phyloP scores from a whole-genome alignment of 106 monocot genomes.

The Acorus gramineus region DNA sequence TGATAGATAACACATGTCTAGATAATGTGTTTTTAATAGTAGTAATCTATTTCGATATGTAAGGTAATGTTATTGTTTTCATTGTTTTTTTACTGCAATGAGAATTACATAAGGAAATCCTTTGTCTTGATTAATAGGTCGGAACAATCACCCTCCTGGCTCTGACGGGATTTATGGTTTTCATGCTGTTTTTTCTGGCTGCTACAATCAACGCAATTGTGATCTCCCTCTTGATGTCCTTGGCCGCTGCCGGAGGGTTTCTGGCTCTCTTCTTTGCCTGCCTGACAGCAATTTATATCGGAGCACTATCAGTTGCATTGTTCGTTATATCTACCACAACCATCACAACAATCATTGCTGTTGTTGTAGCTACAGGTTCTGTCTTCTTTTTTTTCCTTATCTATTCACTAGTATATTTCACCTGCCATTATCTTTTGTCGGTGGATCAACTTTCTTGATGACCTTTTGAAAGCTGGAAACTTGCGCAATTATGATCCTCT shows the following conservation, averaged over 20 bases:
- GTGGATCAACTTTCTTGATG: too few species aligned
- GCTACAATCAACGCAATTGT: slow-evolving; percentile 70
- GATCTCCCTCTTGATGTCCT: slow-evolving; percentile 59
- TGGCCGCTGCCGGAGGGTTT: slow-evolving; percentile 88
- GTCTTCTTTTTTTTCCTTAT: too few species aligned
- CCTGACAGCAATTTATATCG: slow-evolving; percentile 60
- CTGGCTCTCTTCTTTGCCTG: slow-evolving; percentile 80
- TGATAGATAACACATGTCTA: neutral
- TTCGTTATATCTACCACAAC: slow-evolving; percentile 57
- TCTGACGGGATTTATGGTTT: slow-evolving; percentile 56
- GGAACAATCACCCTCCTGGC: slow-evolving; percentile 56
- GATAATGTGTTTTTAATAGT: neutral
- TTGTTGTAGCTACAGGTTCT: slow-evolving; percentile 55
- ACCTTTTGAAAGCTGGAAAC: too few species aligned
- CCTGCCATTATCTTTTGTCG: too few species aligned
- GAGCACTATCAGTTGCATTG: slow-evolving; percentile 64
- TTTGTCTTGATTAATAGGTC: slow-evolving; percentile 29
- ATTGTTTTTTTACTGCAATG: slow-evolving; percentile 1
- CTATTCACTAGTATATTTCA: too few species aligned
- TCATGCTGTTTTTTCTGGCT: slow-evolving; percentile 55
- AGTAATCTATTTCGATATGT: neutral
- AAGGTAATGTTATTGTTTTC: neutral
- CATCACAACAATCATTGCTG: slow-evolving; percentile 34
- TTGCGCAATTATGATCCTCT: too few species aligned
- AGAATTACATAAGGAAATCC: neutral